These are phyloP conservation scores for Tilletia horrida DNA, from an alignment of 1,284 basidiomycete genomes.

Conservation along the genomic window DNA sequence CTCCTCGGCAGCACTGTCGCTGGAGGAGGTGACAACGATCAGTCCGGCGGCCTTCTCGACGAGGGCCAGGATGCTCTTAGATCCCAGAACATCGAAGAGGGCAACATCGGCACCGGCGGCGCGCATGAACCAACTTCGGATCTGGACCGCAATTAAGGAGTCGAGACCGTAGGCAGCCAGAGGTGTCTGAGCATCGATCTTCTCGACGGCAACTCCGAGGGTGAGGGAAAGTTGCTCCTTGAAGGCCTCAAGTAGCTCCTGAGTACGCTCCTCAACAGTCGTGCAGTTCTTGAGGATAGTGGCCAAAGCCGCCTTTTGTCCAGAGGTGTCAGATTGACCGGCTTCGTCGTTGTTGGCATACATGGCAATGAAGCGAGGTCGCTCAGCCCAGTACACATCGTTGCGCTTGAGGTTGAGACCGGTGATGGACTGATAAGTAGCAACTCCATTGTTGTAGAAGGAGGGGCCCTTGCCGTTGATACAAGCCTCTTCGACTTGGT, in stretches of 20 bases:
- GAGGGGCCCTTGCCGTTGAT: background rate
- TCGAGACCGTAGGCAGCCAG: constrained; percentile 1
- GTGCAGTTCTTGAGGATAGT: constrained; percentile 4
- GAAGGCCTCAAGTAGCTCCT: background rate
- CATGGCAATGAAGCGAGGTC: background rate
- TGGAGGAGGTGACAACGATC: background rate
- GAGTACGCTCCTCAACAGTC: background rate
- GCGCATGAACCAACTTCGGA: background rate
- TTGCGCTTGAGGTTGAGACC: constrained; percentile 4
- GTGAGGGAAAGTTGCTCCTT: background rate
- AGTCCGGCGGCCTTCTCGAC: background rate
- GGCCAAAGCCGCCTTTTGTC: background rate
- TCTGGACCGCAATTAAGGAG: background rate
- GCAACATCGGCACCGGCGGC: background rate
- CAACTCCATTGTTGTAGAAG: background rate
- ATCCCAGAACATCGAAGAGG: constrained; percentile 1
- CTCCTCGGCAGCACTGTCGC: background rate
- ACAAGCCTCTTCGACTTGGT: constrained; percentile 1
- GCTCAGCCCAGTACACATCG: background rate
- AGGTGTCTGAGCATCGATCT: background rate
- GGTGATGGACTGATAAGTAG: background rate
- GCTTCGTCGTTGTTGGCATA: background rate
- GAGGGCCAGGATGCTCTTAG: constrained; percentile 1
- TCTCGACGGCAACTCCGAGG: background rate
- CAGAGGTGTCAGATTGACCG: background rate